Evolutionary conservation across 2,329 filamentous ascomycete genomes (phyloP).

Genomic region (Penicillium occitanis): DNA sequence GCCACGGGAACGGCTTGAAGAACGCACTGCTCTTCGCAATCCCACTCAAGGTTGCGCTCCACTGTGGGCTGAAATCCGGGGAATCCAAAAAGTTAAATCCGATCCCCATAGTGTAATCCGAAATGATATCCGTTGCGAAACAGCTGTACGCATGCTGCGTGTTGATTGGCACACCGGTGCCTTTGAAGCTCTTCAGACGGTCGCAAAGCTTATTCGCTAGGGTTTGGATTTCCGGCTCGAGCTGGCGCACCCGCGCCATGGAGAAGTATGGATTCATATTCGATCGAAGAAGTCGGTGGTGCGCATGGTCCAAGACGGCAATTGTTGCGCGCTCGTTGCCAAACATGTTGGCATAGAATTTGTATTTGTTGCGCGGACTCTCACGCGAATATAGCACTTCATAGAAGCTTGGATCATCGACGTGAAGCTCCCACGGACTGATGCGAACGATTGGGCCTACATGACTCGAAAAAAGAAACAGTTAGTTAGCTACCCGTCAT

Average conservation of each 20-base stretch:
- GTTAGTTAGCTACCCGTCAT: background rate
- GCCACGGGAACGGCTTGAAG: conserved; percentile 32
- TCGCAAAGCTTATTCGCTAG: conserved; percentile 30
- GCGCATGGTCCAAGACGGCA: conserved; percentile 31
- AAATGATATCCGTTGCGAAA: conserved; percentile 49
- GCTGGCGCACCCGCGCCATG: conserved; percentile 28
- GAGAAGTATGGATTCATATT: conserved; percentile 41
- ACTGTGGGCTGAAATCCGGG: conserved; percentile 33
- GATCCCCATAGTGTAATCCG: conserved; percentile 42
- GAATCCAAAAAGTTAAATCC: conserved; percentile 35
- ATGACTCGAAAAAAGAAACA: background rate
- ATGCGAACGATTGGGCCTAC: conserved; percentile 38
- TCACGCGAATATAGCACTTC: conserved; percentile 34
- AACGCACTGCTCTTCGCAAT: conserved; percentile 27
- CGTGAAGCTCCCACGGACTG: conserved; percentile 35
- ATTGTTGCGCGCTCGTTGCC: conserved; percentile 35
- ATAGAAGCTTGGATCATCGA: conserved; percentile 33
- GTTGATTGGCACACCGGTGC: conserved; percentile 25
- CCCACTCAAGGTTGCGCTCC: conserved; percentile 31
- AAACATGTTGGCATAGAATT: conserved; percentile 31
- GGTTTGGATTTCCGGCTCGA: conserved; percentile 27
- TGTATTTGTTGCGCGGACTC: conserved; percentile 33
- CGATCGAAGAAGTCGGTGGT: conserved; percentile 34
- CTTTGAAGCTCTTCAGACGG: conserved; percentile 26
- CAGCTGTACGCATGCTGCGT: conserved; percentile 39